A percentile compares a stretch with the other conserved stretches of the same genome.
phyloP scores from a whole-genome alignment of 495 filamentous ascomycete genomes.

The Penicillium argentinense region DNA sequence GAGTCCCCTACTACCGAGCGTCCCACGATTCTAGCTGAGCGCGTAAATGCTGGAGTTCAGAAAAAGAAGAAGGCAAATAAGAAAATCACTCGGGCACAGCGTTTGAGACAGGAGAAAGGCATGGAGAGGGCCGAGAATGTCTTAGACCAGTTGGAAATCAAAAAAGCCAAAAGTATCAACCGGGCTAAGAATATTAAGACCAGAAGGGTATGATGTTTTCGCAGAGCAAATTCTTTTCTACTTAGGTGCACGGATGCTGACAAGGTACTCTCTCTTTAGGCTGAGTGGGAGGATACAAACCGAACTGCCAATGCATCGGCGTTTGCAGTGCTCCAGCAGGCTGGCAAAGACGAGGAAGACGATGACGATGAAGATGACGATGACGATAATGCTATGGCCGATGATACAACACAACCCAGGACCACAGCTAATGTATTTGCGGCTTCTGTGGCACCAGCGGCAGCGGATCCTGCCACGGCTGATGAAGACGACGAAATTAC shows the following conservation, averaged over 20 bases:
- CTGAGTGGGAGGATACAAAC: slow-evolving; percentile 45
- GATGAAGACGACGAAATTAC: slow-evolving; percentile 48
- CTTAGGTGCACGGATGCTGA: slow-evolving; percentile 17
- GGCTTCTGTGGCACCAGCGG: slow-evolving; percentile 9
- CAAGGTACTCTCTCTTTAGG: slow-evolving; percentile 22
- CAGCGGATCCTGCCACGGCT: slow-evolving; percentile 22
- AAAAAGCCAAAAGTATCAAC: slow-evolving; percentile 64
- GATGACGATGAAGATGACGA: slow-evolving; percentile 27
- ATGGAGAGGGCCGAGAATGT: slow-evolving; percentile 72
- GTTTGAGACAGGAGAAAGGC: slow-evolving; percentile 65
- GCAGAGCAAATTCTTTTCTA: background rate
- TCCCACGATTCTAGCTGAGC: slow-evolving; percentile 58
- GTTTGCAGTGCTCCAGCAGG: slow-evolving; percentile 32
- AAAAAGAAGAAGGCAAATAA: slow-evolving; percentile 67
- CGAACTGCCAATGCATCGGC: slow-evolving; percentile 30
- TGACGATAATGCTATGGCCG: slow-evolving; percentile 32
- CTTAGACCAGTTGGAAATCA: slow-evolving; percentile 67
- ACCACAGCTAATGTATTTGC: slow-evolving; percentile 14
- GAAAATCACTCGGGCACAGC: slow-evolving; percentile 61
- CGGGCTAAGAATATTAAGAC: slow-evolving; percentile 57
- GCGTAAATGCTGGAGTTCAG: slow-evolving; percentile 60
- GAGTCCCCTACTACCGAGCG: slow-evolving; percentile 48
- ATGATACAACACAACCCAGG: slow-evolving; percentile 23
- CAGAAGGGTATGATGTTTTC: slow-evolving; percentile 36
- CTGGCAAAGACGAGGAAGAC: slow-evolving; percentile 14